Evolutionary conservation across 2,329 filamentous ascomycete genomes (phyloP), one percentile per base, ranked within the genome.

Genomic region (Magnaporthiopsis rhizophila): DNA sequence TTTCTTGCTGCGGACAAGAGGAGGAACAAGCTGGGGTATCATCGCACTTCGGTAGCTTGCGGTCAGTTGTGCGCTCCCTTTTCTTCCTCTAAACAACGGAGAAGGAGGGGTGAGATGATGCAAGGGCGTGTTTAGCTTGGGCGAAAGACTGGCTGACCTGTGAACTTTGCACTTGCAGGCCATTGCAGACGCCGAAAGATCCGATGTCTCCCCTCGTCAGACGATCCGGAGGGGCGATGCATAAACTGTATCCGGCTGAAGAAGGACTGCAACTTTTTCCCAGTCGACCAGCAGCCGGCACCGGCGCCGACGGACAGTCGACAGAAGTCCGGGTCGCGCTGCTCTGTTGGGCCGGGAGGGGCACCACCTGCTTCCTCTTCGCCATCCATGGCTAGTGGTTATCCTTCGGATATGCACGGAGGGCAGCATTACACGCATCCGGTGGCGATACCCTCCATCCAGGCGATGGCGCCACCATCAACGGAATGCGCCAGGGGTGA

Each of bases 101-200:
- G 45, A 50, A 50, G 21, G 3, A n/a, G 18, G 45, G 21, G 1
- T 4, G 45, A 5, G n/a, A 11, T n/a, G n/a, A 24, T n/a, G 45
- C 21, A 53, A 24, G 45, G 45, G 8, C 45, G 7, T 53, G 5
- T 53, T 24, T n/a, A 24, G 45, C 45, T 24, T 53, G 15, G 21
- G 21, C 9, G 45, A 24, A n/a, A n/a, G 21, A 24, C 18, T 30
- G 9, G 32, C 59, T 26, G 36, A 62, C 38, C 38, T 38, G 38
- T 21, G 18, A 62, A n/a, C 26, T 11, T 45, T 69, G 58, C 64
- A 58, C 58, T 34, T 71, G 65, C 72, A 97, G 94, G 89, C 64
- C 92, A 97, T 74, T 98, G 94, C 74, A 90, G 94, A 72, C 85
- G 91, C 73, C 89, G 94, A 70, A 98, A 98, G 78, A 98, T 98